Percentiles rank a stretch among this genome's conserved stretches.
Evolutionary conservation across 1,139 yeast genomes (phyloP).

Genomic region (Kluyveromyces sp.): DNA sequence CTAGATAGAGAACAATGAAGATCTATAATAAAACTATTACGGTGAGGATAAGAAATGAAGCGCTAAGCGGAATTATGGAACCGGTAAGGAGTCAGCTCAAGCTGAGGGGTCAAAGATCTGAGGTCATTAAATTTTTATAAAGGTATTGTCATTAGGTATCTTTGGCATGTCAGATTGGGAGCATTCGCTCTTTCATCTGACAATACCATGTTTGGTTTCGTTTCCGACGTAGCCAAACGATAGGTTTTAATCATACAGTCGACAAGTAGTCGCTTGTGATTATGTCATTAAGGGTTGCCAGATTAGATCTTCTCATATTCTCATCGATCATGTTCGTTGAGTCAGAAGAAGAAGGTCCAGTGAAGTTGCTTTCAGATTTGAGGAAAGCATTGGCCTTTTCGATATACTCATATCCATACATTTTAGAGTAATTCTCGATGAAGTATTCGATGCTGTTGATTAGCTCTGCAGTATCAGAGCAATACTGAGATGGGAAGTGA

Average conservation of each 20-base stretch:
- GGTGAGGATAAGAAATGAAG: too few species aligned
- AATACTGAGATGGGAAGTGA: slow-evolving; percentile 15
- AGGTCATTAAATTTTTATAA: slow-evolving; percentile 1
- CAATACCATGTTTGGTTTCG: not conserved
- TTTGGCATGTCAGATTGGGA: not conserved
- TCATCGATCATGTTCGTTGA: not conserved
- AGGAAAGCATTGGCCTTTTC: slow-evolving; percentile 20
- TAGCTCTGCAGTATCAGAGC: slow-evolving; percentile 13
- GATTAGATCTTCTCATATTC: not conserved
- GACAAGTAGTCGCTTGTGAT: slow-evolving; percentile 12
- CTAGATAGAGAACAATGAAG: not conserved
- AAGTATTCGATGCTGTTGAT: slow-evolving; percentile 16
- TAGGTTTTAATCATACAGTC: not conserved
- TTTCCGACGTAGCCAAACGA: not conserved
- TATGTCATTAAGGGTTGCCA: slow-evolving; percentile 6
- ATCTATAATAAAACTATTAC: too few species aligned
- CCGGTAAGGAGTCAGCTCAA: not conserved
- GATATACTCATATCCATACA: slow-evolving; percentile 23
- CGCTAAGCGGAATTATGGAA: too few species aligned
- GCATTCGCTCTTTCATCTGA: not conserved
- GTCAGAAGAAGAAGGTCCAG: not conserved
- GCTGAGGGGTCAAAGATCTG: not conserved
- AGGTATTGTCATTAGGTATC: not conserved
- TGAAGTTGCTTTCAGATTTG: slow-evolving; percentile 6
- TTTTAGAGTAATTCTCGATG: slow-evolving; percentile 18